Conservation (phyloP, 1,284 basidiomycete genomes). For the Heterobasidion parviporum region DNA sequence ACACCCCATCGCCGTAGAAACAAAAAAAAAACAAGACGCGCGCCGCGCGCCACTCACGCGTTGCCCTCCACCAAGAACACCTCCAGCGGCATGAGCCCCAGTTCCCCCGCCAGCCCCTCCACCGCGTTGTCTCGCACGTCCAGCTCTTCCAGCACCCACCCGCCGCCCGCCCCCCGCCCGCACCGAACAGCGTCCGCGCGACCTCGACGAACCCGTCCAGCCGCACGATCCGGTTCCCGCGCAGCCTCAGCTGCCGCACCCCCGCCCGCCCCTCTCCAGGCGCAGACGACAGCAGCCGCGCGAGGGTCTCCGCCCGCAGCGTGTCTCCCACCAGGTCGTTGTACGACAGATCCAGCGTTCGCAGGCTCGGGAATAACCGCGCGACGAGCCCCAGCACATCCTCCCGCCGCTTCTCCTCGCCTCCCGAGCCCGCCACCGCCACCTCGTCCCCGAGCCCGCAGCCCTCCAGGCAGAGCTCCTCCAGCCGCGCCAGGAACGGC, state of each 20-base stretch:
- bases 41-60: constrained; percentile 39
- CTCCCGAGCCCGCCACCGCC: constrained; percentile 19
- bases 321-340: constrained; percentile 52
- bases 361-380: constrained; percentile 59
- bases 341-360: constrained; percentile 64
- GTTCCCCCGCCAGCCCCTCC: constrained; percentile 50
- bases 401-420: constrained; percentile 28
- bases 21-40: neutral
- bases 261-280: constrained; percentile 31
- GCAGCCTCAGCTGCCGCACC: constrained; percentile 52
- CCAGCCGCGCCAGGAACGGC: constrained; percentile 50
- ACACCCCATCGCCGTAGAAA: neutral
- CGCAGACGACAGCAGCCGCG: constrained; percentile 35
- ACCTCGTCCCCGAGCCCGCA: constrained; percentile 57
- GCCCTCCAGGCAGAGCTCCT: constrained; percentile 64
- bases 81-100: constrained; percentile 68
- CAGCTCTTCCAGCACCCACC: constrained; percentile 71
- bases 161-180: constrained; percentile 28
- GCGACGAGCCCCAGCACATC: constrained; percentile 48
- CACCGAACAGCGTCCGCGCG: constrained; percentile 39
- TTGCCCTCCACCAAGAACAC: constrained; percentile 81
- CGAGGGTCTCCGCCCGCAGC: constrained; percentile 37
- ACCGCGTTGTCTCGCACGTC: constrained; percentile 76
- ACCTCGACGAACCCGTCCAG: constrained; percentile 55
- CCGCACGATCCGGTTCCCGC: constrained; percentile 55